Evolutionary conservation across 2,329 filamentous ascomycete genomes (phyloP), one percentile per base, ranked within the genome.

Genomic region (Ceratocystis alfenasii): DNA sequence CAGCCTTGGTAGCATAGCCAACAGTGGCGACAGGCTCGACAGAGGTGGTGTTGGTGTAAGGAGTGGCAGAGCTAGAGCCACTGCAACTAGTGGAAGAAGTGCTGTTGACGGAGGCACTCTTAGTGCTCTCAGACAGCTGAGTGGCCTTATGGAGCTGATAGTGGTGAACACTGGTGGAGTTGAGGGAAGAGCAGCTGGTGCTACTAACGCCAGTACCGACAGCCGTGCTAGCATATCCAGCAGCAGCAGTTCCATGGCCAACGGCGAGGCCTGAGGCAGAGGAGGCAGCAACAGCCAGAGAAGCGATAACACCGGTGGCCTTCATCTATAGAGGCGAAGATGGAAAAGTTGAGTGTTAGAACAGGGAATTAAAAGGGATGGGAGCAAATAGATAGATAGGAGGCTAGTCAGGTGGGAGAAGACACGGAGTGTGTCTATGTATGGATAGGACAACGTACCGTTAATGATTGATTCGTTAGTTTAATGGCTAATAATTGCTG

Each of bases 131-230:
- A 7, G 60, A 1, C 20, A 33, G 44, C 22, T 22, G 30, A 30
- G 36, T 45, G 25, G 60, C 17, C 36, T 28, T 44, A 17, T 28
- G 7, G 22, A 15, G 36, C 36, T n/a, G 20, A n/a, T 36, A 61
- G 36, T 22, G 8, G 33, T 62, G 59, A 20, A 15, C 17, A 41
- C 17, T 10, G 36, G 30, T 45, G 33, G 55, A n/a, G 55, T 59
- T 59, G 15, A 57, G 22, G 53, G 55, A 20, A n/a, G 55, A 59
- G 55, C 55, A 59, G 28, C 55, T 63, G 25, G 61, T 46, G 44
- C 61, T 48, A 50, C 17, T 15, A 33, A 22, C 41, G 25, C 61
- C 22, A 45, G 61, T 63, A 63, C 61, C 61, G 25, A 48, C 61
- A 17, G 46, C n/a, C 1, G 53, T 36, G 55, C 28, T n/a, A 5